Evolutionary conservation across 805 yeast species (phyloP).

Genomic region (Martiniozyma abietophila): DNA sequence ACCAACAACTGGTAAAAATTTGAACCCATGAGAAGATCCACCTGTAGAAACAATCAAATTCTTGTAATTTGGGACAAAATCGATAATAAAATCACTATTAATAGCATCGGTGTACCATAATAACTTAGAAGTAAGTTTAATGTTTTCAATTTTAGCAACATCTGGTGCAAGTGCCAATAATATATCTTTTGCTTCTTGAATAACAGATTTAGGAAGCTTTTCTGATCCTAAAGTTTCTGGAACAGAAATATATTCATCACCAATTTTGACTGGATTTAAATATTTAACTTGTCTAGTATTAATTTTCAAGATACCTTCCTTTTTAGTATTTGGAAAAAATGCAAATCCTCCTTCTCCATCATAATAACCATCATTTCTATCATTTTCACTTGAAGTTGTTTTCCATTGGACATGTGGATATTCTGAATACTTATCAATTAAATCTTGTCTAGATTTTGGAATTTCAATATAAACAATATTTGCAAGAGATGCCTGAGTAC

Average conservation of each 20-base stretch:
- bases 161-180: slow-evolving; percentile 8
- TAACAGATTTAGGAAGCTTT: slow-evolving; percentile 12
- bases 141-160: background rate
- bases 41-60: slow-evolving; percentile 18
- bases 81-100: slow-evolving; percentile 18
- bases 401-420: slow-evolving; percentile 16
- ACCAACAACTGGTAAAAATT: slow-evolving; percentile 18
- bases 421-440: slow-evolving; percentile 18
- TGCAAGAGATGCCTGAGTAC: slow-evolving; percentile 17
- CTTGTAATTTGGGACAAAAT: slow-evolving; percentile 16
- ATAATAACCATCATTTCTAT: slow-evolving; percentile 8
- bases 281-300: slow-evolving; percentile 13
- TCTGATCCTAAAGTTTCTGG: slow-evolving; percentile 12
- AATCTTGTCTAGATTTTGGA: slow-evolving; percentile 17
- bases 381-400: slow-evolving; percentile 11
- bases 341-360: slow-evolving; percentile 15
- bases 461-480: slow-evolving; percentile 15
- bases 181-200: slow-evolving; percentile 14
- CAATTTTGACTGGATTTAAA: slow-evolving; percentile 7
- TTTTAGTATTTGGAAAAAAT: slow-evolving; percentile 13
- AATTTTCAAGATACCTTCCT: slow-evolving; percentile 13
- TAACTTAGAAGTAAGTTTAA: slow-evolving; percentile 7
- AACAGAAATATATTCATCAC: slow-evolving; percentile 5
- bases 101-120: slow-evolving; percentile 19
- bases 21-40: slow-evolving; percentile 20